phyloP scores from a whole-genome alignment of 1,284 basidiomycete genomes.

The Ceratobasidium sp. region DNA sequence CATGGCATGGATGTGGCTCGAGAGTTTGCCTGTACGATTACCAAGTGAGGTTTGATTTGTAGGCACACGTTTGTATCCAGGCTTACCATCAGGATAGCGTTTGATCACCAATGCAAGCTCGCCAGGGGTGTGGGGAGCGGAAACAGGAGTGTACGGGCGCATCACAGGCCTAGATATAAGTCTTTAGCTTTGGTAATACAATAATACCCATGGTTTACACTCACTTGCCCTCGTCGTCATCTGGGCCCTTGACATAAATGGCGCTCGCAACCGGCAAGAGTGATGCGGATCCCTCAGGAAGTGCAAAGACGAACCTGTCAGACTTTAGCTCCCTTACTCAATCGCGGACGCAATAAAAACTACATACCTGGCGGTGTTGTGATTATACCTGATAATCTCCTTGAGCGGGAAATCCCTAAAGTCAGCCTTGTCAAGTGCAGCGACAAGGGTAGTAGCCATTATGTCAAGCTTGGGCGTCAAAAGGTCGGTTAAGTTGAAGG shows the following conservation, averaged over 20 bases:
- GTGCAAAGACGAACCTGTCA: conserved; percentile 77
- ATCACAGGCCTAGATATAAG: conserved; percentile 67
- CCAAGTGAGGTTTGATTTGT: not conserved
- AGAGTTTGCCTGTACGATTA: conserved; percentile 55
- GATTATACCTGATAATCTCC: conserved; percentile 89
- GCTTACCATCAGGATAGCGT: conserved; percentile 81
- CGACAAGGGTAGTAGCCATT: conserved; percentile 9
- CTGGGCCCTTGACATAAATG: conserved; percentile 60
- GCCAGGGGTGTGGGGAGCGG: conserved; percentile 76
- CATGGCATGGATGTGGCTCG: conserved; percentile 66
- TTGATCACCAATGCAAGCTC: conserved; percentile 88
- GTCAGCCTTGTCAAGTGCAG: conserved; percentile 73
- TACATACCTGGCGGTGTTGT: conserved; percentile 80
- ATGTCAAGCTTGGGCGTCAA: not conserved
- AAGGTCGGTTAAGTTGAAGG: not conserved
- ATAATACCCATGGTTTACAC: not conserved
- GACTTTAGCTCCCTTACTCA: not conserved
- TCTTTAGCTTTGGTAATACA: not conserved
- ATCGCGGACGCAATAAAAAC: not conserved
- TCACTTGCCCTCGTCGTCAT: conserved; percentile 63
- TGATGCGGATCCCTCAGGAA: conserved; percentile 68
- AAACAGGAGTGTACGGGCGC: conserved; percentile 89
- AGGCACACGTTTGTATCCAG: conserved; percentile 61
- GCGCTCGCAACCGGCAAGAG: conserved; percentile 56
- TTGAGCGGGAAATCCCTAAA: conserved; percentile 86